These are phyloP conservation scores for Paecilomyces sp. DNA, from an alignment of 2,329 filamentous ascomycete species.

Conservation along the genomic window DNA sequence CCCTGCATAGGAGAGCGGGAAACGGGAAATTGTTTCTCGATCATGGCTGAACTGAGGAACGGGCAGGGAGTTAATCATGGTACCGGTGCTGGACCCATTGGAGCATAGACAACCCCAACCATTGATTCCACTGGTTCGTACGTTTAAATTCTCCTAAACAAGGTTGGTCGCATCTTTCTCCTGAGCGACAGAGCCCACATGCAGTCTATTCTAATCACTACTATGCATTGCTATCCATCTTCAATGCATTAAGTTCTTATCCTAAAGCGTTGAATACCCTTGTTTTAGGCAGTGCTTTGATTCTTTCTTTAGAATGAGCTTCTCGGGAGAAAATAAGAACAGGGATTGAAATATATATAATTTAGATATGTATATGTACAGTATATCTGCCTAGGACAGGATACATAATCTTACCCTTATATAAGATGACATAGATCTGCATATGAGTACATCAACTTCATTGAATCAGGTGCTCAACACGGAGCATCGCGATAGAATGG, in stretches of 20 bases:
- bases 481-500: too few species aligned
- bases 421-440: too few species aligned
- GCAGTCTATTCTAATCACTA: not conserved
- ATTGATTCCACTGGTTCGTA: not conserved
- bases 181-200: not conserved
- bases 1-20: not conserved
- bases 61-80: not conserved
- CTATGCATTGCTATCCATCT: not conserved
- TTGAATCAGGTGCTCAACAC: not conserved
- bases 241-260: not conserved
- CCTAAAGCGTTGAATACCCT: not conserved
- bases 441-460: not conserved
- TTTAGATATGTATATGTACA: too few species aligned
- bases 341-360: too few species aligned
- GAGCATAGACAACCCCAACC: not conserved
- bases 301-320: too few species aligned
- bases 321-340: too few species aligned
- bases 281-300: not conserved
- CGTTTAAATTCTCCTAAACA: not conserved
- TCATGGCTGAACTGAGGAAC: not conserved
- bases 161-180: not conserved
- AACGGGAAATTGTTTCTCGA: not conserved
- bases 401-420: too few species aligned
- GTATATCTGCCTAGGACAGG: too few species aligned
- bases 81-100: not conserved